Base-by-base conservation (phyloP, 2,329 filamentous ascomycete genomes). In the Clarireedia hainanense region DNA sequence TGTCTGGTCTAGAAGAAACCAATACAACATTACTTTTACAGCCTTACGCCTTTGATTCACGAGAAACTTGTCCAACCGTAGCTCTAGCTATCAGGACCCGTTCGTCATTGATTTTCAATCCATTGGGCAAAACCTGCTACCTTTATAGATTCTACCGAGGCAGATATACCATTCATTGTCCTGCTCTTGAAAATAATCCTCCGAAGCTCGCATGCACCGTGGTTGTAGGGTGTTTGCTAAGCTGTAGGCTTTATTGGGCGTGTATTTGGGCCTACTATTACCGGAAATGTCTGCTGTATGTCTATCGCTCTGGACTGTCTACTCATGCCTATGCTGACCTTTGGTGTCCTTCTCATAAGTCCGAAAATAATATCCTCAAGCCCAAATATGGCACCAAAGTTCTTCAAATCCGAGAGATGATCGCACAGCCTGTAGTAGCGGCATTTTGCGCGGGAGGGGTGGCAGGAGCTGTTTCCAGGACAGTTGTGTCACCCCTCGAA, bases 391-490 rank as follows among this genome's bases (percentile, higher is more conserved):
- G 66, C 50, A 60, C 64, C 15, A 65, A 58, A 58, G 56, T 65
- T 43, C 57, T 65, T 37, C 65, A 69, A 54, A 34, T 67, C 52
- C 73, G 71, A 47, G 74, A 78, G 51, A 73, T 76, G 58, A 55
- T 96, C 60, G 86, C 91, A 9, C 88, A 95, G 61, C 91, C 92
- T 4, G 85, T 96, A 40, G 75, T 91, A 36, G 92, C 94, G 43
- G 91, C 94, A 36, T 99, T 99, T 68, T 87, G 95, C 67, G 94
- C 90, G 30, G 94, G 94, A 59, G 94, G 94, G 63, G 84, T 96
- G 23, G 94, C 94, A 15, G 94, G 94, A 57, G 94, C 94, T 45
- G 92, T 99, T n/a, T 97, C 94, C 34, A 84, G 94, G 69, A 99
- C 94, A 24, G 92, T 97, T 48, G 94, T 99, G 4, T 97, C 92